phyloP scores from a whole-genome alignment of 495 filamentous ascomycete species.

The Sporormia fimetaria region DNA sequence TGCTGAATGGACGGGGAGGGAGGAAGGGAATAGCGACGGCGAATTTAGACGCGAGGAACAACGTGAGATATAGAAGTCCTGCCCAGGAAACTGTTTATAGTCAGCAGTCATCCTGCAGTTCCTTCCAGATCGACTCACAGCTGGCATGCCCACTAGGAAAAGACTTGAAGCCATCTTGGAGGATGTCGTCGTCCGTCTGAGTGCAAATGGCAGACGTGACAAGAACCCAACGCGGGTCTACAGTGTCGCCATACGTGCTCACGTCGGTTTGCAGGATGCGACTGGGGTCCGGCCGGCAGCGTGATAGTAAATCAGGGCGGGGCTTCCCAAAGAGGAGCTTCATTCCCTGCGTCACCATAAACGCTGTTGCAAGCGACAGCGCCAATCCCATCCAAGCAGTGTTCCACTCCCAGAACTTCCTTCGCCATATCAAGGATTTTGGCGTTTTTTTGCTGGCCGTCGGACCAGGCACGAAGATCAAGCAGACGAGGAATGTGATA shows the following conservation, averaged over 20 bases:
- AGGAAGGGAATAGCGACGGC: constrained; percentile 45
- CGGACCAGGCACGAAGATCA: constrained; percentile 42
- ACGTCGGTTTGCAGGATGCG: constrained; percentile 37
- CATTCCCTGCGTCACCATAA: constrained; percentile 49
- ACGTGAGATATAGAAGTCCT: constrained; percentile 50
- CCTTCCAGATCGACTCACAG: constrained; percentile 36
- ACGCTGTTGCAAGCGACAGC: constrained; percentile 43
- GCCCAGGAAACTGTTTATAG: constrained; percentile 45
- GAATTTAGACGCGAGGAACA: constrained; percentile 56
- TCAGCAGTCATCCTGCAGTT: constrained; percentile 1
- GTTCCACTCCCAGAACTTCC: constrained; percentile 55
- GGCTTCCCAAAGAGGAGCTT: constrained; percentile 56
- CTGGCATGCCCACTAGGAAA: constrained; percentile 63
- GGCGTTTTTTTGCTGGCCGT: constrained; percentile 26
- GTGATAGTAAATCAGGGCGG: constrained; percentile 50
- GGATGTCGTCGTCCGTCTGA: constrained; percentile 31
- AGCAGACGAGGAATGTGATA: constrained; percentile 39
- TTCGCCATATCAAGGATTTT: constrained; percentile 32
- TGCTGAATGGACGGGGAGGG: constrained; percentile 16
- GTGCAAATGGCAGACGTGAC: constrained; percentile 46
- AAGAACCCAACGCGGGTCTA: constrained; percentile 38
- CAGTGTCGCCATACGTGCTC: constrained; percentile 39
- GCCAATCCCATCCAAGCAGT: constrained; percentile 53
- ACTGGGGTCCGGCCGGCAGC: constrained; percentile 47
- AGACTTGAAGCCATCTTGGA: constrained; percentile 51